Evolutionary conservation across 2,329 filamentous ascomycete genomes (phyloP), one percentile per base, ranked within the genome.

Genomic region (Harringtonia aguacate): DNA sequence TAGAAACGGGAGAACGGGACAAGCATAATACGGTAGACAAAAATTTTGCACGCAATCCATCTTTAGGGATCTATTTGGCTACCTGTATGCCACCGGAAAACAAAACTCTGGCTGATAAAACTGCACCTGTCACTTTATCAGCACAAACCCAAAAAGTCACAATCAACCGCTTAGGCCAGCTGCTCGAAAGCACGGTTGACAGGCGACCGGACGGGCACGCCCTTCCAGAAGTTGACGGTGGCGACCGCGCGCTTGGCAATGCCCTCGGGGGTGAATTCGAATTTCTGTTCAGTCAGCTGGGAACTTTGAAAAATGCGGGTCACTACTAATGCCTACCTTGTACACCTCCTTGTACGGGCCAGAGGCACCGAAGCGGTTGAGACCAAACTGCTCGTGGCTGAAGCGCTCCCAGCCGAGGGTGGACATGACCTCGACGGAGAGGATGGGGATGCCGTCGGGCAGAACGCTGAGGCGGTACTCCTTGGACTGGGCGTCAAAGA

Each of bases 351-450:
- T 90, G 77, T 97, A 97, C 55, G 90, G 84, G 59, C 90, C 92
- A 45, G 86, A 94, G 55, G 90, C 90, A 80, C 92, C 92, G 68
- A 98, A 98, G 64, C 92, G 81, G 84, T 98, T 98, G 55, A 98
- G 81, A 64, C 92, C 92, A 61, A 98, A 98, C 74, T 98, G 92
- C 80, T 98, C 92, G 71, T 98, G 90, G 48, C 88, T 86, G 73
- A 97, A 98, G 68, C 90, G 85, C 79, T 97, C 89, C 92, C 92
- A 98, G 56, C 92, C 92, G 69, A 95, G 81, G 55, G 92, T 98
- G 67, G 78, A 84, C 86, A 95, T 94, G 65, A 88, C 89, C 76
- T 98, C 92, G 55, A 98, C 85, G 45, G 86, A 94, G 67, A 98
- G 67, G 50, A 88, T 79, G 54, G 92, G 90, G 63, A 95, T 90